Evolutionary conservation across 345 rosid genomes (phyloP).

Genomic region (Brassica napus): DNA sequence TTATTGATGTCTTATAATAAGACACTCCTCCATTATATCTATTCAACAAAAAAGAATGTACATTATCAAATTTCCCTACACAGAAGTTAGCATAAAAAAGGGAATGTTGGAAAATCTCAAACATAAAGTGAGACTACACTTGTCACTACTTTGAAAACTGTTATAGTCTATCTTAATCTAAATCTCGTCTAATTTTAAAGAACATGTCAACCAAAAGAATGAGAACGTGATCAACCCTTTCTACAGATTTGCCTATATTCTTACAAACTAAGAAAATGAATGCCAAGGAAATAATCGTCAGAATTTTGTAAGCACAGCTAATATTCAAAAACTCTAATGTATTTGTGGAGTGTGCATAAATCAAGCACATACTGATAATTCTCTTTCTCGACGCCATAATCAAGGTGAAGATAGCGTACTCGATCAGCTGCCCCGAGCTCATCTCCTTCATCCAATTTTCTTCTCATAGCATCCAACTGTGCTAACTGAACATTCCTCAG

Average conservation of each 20-base stretch:
- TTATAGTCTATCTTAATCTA: background rate
- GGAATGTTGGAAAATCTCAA: conserved; percentile 4
- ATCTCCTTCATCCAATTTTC: conserved; percentile 47
- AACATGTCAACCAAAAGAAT: background rate
- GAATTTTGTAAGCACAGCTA: conserved; percentile 6
- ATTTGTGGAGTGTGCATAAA: conserved; percentile 18
- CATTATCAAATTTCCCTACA: conserved; percentile 1
- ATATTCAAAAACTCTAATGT: conserved; percentile 8
- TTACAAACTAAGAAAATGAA: background rate
- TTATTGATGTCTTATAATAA: conserved; percentile 6
- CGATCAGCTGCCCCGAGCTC: conserved; percentile 57
- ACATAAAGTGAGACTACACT: conserved; percentile 8
- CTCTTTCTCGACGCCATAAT: conserved; percentile 65
- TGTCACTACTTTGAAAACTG: conserved; percentile 18
- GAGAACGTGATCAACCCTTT: background rate
- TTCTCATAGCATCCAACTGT: conserved; percentile 69
- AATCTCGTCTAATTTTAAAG: background rate
- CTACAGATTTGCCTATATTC: background rate
- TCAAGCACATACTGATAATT: conserved; percentile 61
- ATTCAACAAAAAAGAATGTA: background rate
- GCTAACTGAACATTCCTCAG: conserved; percentile 65
- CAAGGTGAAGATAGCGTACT: conserved; percentile 70
- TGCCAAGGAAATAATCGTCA: background rate
- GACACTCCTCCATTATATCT: background rate
- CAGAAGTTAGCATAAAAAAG: background rate